phyloP scores from a whole-genome alignment of 306 rosid species.

The Dalbergia cochinchinensis region DNA sequence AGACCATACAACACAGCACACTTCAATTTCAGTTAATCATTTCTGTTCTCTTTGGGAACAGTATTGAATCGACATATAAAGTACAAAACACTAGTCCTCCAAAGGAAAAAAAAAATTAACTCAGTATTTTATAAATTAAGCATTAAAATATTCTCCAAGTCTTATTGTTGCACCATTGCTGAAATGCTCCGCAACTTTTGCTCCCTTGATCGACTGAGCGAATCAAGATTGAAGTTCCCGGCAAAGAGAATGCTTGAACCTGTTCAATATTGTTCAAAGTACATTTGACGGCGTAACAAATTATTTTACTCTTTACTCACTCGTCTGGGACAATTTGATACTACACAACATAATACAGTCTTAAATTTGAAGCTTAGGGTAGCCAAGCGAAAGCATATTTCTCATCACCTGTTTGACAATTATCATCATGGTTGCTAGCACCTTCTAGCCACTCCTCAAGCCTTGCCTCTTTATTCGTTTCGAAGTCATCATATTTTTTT shows the following conservation, averaged over 20 bases:
- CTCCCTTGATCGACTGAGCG: background rate
- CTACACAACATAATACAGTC: conserved; percentile 47
- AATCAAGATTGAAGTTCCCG: background rate
- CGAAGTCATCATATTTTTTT: conserved; percentile 70
- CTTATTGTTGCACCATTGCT: background rate
- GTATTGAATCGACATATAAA: background rate
- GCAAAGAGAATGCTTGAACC: background rate
- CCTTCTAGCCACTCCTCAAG: conserved; percentile 84
- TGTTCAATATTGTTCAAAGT: background rate
- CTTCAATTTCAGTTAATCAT: background rate
- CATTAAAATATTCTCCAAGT: background rate
- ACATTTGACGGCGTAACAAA: background rate
- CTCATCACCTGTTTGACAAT: conserved; percentile 39
- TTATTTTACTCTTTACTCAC: background rate
- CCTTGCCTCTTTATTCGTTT: conserved; percentile 77
- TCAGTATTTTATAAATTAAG: background rate
- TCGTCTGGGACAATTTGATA: conserved; percentile 20
- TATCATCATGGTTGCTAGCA: conserved; percentile 41
- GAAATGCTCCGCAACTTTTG: background rate
- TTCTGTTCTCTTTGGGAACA: background rate
- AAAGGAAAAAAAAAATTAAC: background rate
- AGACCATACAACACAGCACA: background rate
- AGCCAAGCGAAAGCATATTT: conserved; percentile 39
- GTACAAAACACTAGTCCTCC: background rate
- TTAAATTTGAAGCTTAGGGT: conserved; percentile 15